phyloP scores from a whole-genome alignment of 805 yeast genomes.

The Saccharomycopsis microspora region DNA sequence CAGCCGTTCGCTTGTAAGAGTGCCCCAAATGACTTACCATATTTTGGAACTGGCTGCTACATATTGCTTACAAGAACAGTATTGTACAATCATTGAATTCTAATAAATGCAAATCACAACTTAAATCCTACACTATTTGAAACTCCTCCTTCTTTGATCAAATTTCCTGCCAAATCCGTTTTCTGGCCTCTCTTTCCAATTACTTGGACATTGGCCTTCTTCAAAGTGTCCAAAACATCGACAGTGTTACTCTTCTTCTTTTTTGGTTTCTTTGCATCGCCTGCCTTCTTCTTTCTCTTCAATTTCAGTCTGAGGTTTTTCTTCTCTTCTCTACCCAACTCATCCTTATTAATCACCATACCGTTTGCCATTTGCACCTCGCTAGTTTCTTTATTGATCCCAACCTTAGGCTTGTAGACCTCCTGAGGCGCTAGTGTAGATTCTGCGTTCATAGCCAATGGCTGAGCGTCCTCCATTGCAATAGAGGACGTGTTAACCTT shows the following conservation, averaged over 20 bases:
- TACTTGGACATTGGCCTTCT: slow-evolving; percentile 65
- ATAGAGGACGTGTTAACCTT: slow-evolving; percentile 77
- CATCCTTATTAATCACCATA: slow-evolving; percentile 69
- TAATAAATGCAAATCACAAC: not conserved
- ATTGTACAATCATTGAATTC: too few relatives aligned
- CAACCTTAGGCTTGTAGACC: slow-evolving; percentile 45
- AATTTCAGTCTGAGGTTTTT: slow-evolving; percentile 78
- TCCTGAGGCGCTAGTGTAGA: slow-evolving; percentile 91
- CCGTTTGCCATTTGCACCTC: slow-evolving; percentile 71
- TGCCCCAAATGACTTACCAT: too few relatives aligned
- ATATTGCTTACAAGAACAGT: too few relatives aligned
- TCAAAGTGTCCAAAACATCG: slow-evolving; percentile 57
- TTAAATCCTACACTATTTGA: slow-evolving; percentile 12
- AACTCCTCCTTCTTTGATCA: slow-evolving; percentile 31
- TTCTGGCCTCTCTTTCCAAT: slow-evolving; percentile 68
- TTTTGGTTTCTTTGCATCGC: slow-evolving; percentile 21
- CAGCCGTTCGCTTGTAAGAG: too few relatives aligned
- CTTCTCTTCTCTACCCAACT: slow-evolving; percentile 73
- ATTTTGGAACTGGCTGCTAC: too few relatives aligned
- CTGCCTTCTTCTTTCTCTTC: slow-evolving; percentile 29
- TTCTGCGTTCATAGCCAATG: slow-evolving; percentile 64
- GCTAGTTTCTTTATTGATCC: slow-evolving; percentile 32
- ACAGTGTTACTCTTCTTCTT: slow-evolving; percentile 43
- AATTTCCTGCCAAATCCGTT: slow-evolving; percentile 61
- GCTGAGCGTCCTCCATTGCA: slow-evolving; percentile 94